Base-by-base conservation (phyloP, 1,139 yeast species). In the Diutina siamensis region DNA sequence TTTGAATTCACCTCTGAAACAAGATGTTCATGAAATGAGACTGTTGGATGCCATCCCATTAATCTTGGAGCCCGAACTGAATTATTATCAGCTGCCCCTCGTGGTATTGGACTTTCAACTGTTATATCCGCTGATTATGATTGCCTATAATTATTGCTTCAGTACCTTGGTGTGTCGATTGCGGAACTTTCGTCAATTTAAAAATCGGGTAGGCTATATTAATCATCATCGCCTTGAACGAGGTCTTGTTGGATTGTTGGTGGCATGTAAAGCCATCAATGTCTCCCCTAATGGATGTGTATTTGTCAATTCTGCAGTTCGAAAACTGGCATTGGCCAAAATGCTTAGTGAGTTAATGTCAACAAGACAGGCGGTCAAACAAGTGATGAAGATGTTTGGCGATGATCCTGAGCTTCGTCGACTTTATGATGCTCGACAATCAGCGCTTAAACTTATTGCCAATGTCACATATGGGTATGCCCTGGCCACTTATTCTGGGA, bases 381-480 rank as follows among this genome's bases (percentile, higher is more conserved):
- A 72, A 13, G 85, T 92, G 1, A 81, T 86, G 82, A 71, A 72
- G 41, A 46, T 49, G 8, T 61, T 80, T 40, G 58, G 61, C 51
- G 76, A 76, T 44, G 67, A 65, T 10, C 51, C 60, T 7, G 71
- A 67, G 46, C 64, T 80, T 35, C 66, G 67, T 44, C 76, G 77
- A 49, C 63, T 84, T 10, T 77, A 84, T 58, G 77, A 85, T 57
- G 83, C 85, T 48, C 70, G 92, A 46, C 98, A 92, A 56, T 61
- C 86, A 40, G 98, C 97, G 0, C 64, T 92, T 49, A 92, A 92
- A 57, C 65, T 92, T 49, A 82, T 89, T 46, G 97, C 98, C 1
- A 89, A 88, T 60, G 98, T 92, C 15, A 89, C 97, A 0, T 92
- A 92, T 64, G 98, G 98, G 0, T 92, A 92, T 57, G 75, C 97